Conservation (phyloP, 2,329 filamentous ascomycete species). For the Rutstroemia sydowiana region DNA sequence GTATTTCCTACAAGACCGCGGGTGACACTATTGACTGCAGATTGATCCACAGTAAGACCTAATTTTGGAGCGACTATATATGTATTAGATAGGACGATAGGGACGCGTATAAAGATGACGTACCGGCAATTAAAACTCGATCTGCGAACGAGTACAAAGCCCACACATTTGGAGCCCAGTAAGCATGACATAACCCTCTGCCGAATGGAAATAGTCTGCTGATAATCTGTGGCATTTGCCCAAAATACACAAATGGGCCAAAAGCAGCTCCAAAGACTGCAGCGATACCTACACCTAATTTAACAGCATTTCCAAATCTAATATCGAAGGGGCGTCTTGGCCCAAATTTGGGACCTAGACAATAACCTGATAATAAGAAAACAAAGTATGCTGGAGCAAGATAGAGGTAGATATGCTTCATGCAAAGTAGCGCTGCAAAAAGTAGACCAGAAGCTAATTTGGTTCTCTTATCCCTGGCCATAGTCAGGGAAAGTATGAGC, state of each 20-base stretch:
- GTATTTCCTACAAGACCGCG: constrained; percentile 90
- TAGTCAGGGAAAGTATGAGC: constrained; percentile 75
- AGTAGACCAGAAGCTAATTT: constrained; percentile 71
- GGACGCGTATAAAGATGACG: not conserved
- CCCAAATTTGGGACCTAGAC: constrained; percentile 65
- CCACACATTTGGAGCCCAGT: constrained; percentile 98
- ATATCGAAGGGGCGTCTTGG: constrained; percentile 64
- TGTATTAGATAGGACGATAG: not conserved
- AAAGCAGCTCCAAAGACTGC: constrained; percentile 74
- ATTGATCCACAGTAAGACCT: constrained; percentile 62
- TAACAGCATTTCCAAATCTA: constrained; percentile 70
- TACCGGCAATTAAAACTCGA: constrained; percentile 72
- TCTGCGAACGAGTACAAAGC: constrained; percentile 92
- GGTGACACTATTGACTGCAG: constrained; percentile 81
- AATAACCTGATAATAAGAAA: constrained; percentile 83
- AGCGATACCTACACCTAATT: constrained; percentile 68
- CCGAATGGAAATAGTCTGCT: constrained; percentile 89
- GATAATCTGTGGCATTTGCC: constrained; percentile 76
- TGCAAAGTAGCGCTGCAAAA: constrained; percentile 79
- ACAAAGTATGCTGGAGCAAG: constrained; percentile 94
- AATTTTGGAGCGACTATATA: constrained; percentile 69
- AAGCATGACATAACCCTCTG: constrained; percentile 88
- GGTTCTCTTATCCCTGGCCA: constrained; percentile 68
- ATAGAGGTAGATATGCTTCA: constrained; percentile 98
- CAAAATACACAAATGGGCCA: constrained; percentile 76